Evolutionary conservation across 495 filamentous ascomycete species (phyloP), one percentile per base, ranked within the genome.

Genomic region (Penicillium pulvis): DNA sequence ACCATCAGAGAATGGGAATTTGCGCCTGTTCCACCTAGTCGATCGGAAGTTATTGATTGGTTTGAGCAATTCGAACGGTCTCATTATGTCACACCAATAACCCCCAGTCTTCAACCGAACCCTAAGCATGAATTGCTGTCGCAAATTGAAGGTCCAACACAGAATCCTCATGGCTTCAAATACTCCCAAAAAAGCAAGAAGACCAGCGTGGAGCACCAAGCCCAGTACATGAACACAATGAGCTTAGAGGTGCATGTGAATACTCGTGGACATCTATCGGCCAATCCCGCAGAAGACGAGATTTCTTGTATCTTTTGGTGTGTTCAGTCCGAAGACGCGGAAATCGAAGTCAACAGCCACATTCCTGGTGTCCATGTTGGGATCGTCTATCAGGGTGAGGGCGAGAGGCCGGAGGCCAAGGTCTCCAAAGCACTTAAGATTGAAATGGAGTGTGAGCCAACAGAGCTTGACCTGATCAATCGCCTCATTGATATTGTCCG

Each of bases 191-290:
- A 88, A 62, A 73, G 79, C 52, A 84, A 85, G 65, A 85, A 87
- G 5, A 89, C 87, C 1, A 92, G 86, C 66, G 88, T 94, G 39
- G 83, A 89, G 62, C 89, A 93, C 60, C 91, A 96, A 68, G 84
- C 87, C 6, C 92, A 96, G 61, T 93, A 96, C 69, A 98, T 98
- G 92, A 96, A 90, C 72, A 90, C 85, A 35, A 93, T 98, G 92
- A 93, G 93, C 63, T 70, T 98, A 6, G 94, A 98, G 67, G 70
- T 98, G n/a, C 94, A 98, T 70, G 89, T 95, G 55, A 97, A 96
- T 68, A 96, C 90, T 6, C 81, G 92, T 44, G 91, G 85, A 16
- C 82, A 81, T 51, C 77, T 97, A 28, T 81, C 89, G 24, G 91
- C 95, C 8, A 89, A 98, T 67, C 94, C 94, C 2, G 90, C 91